These are phyloP conservation scores for Phalaenopsis hybrid DNA, from an alignment of 116 monocot species.

Conservation along the genomic window DNA sequence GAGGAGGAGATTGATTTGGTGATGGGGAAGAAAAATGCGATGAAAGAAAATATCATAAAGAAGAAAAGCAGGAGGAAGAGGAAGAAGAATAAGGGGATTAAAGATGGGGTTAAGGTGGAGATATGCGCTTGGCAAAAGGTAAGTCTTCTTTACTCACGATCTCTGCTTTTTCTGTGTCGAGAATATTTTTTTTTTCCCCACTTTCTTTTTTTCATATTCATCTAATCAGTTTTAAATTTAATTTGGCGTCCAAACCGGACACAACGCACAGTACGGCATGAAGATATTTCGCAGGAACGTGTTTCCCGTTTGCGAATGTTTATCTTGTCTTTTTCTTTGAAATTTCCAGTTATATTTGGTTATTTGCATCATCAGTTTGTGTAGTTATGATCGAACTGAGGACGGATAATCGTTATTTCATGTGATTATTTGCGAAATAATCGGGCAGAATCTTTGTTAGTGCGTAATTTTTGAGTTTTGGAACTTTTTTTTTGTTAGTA, in stretches of 20 bases:
- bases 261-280: not conserved
- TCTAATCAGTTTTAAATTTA: constrained; percentile 1
- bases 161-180: not conserved
- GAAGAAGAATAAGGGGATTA: constrained; percentile 6
- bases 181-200: not conserved
- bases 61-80: constrained; percentile 12
- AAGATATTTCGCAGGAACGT: not conserved
- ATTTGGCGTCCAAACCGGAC: not conserved
- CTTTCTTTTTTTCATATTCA: not conserved
- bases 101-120: constrained; percentile 5
- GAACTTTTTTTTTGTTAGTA: not conserved
- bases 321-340: not conserved
- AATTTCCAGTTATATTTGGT: not conserved
- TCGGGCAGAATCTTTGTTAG: not conserved
- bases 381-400: not conserved
- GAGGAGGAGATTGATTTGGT: not conserved
- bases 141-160: not conserved
- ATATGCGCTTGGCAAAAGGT: not conserved
- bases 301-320: not conserved
- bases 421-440: constrained; percentile 5
- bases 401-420: constrained; percentile 7
- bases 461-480: not conserved
- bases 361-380: not conserved
- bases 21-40: constrained; percentile 1
- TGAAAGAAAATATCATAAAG: not conserved